Evolutionary conservation across 805 yeast genomes (phyloP).

Genomic region (Priceomyces castillae): DNA sequence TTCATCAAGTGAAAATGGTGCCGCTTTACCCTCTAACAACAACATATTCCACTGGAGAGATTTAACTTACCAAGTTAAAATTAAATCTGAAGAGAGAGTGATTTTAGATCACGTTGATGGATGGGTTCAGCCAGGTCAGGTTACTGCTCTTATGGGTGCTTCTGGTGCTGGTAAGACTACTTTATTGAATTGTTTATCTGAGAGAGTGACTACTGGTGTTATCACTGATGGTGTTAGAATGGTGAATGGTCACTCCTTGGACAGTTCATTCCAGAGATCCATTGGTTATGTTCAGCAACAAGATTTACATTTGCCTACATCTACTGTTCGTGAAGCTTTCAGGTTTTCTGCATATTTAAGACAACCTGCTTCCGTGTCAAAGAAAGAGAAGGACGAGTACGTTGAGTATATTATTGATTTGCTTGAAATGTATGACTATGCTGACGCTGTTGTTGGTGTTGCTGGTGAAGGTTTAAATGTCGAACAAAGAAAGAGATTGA

Average conservation of each 20-base stretch:
- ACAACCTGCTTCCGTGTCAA: constrained; percentile 58
- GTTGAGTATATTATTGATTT: constrained; percentile 67
- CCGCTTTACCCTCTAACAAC: constrained; percentile 8
- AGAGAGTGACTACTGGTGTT: constrained; percentile 67
- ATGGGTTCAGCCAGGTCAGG: constrained; percentile 76
- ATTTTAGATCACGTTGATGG: constrained; percentile 53
- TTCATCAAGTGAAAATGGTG: constrained; percentile 3
- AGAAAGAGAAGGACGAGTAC: constrained; percentile 59
- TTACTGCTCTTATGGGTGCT: constrained; percentile 82
- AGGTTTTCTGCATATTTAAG: constrained; percentile 69
- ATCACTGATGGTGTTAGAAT: constrained; percentile 57
- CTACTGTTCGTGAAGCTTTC: constrained; percentile 74
- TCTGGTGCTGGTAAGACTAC: constrained; percentile 90
- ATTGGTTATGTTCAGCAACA: constrained; percentile 84
- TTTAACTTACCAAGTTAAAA: constrained; percentile 35
- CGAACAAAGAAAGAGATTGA: constrained; percentile 40
- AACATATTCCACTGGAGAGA: constrained; percentile 37
- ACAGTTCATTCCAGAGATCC: constrained; percentile 66
- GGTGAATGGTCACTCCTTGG: constrained; percentile 66
- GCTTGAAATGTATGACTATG: constrained; percentile 65
- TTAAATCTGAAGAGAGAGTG: constrained; percentile 35
- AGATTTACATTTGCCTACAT: constrained; percentile 66
- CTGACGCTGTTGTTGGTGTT: constrained; percentile 78
- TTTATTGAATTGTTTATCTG: constrained; percentile 66
- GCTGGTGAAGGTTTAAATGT: constrained; percentile 60